phyloP scores from a whole-genome alignment of 768 basidiomycete species.

The Pulveroboletus sp. region DNA sequence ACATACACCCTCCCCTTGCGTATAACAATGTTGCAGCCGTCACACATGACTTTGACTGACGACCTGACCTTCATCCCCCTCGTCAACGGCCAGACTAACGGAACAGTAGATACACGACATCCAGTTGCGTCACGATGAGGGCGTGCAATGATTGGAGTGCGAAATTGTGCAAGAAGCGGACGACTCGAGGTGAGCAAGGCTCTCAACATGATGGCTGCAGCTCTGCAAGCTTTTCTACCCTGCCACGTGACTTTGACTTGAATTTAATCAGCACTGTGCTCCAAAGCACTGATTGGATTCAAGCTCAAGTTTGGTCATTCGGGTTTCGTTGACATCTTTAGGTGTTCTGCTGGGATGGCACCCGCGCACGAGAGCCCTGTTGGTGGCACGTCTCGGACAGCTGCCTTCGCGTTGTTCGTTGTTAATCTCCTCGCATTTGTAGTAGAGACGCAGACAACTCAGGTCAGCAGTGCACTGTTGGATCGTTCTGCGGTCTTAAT shows the following conservation, averaged over 20 bases:
- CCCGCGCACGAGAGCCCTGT: background rate
- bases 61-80: constrained; percentile 96
- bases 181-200: constrained; percentile 60
- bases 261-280: no score
- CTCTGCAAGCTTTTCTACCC: no score
- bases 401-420: constrained; percentile 54
- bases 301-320: no score
- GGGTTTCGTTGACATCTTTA: background rate
- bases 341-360: constrained; percentile 3
- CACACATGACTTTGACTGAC: constrained; percentile 92
- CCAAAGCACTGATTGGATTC: no score
- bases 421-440: constrained; percentile 69
- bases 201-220: constrained; percentile 42
- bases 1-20: constrained; percentile 91
- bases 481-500: background rate
- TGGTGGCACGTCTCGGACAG: constrained; percentile 30
- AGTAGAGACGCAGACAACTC: constrained; percentile 68
- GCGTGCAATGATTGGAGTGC: constrained; percentile 35
- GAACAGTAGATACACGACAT: constrained; percentile 6
- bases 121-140: constrained; percentile 32
- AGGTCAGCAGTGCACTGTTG: constrained; percentile 49
- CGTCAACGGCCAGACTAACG: constrained; percentile 36
- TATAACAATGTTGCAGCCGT: constrained; percentile 84
- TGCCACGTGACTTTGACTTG: no score
- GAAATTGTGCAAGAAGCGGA: constrained; percentile 54